phyloP scores from a whole-genome alignment of 2,329 filamentous ascomycete genomes.

The Sarocladiaceae sp. region DNA sequence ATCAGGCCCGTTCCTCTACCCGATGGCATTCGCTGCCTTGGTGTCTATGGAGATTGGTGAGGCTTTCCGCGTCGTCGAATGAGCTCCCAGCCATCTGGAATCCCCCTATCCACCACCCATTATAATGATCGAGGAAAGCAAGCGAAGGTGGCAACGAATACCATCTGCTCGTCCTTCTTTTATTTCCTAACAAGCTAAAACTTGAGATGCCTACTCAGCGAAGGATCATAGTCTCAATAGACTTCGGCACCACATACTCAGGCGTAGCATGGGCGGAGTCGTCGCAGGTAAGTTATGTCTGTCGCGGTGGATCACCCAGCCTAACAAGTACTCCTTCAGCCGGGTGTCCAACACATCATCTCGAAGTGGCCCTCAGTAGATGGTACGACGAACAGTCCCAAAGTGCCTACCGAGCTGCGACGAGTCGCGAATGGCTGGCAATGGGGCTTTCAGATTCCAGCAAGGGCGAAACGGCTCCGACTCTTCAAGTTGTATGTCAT shows the following conservation, averaged over 20 bases:
- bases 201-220: constrained; percentile 20
- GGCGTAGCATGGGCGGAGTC: constrained; percentile 47
- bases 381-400: constrained; percentile 29
- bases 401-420: constrained; percentile 43
- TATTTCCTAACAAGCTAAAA: too few relatives aligned
- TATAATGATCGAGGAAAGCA: too few relatives aligned
- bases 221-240: constrained; percentile 46
- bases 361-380: constrained; percentile 35
- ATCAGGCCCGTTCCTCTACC: too few relatives aligned
- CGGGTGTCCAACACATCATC: constrained; percentile 35
- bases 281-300: constrained; percentile 23
- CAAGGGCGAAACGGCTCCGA: constrained; percentile 30
- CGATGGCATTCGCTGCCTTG: too few relatives aligned
- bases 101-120: too few relatives aligned
- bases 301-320: constrained; percentile 1
- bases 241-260: constrained; percentile 52
- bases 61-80: too few relatives aligned
- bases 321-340: constrained; percentile 16
- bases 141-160: too few relatives aligned
- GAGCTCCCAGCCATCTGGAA: too few relatives aligned
- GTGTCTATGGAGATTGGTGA: too few relatives aligned
- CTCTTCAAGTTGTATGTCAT: constrained; percentile 43
- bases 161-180: too few relatives aligned
- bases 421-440: constrained; percentile 34
- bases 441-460: constrained; percentile 45